Conservation (phyloP, 192 early-diverging fungal species). For the Coemansia sp. region DNA sequence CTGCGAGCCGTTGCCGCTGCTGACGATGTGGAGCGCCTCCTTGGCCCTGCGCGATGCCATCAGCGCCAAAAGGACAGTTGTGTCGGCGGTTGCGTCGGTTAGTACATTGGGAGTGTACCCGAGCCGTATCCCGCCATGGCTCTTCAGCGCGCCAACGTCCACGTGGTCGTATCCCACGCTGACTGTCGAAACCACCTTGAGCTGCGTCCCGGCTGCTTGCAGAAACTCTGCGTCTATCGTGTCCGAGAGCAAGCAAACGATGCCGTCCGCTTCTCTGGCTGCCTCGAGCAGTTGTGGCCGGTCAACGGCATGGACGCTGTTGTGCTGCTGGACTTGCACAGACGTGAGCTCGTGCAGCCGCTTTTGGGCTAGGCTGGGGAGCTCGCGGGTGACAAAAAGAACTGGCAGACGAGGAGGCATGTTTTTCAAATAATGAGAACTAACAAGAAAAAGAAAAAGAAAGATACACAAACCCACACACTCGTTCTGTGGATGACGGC, state of each 20-base stretch:
- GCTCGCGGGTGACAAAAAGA: constrained; percentile 55
- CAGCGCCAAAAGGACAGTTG: constrained; percentile 73
- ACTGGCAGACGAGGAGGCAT: constrained; percentile 12
- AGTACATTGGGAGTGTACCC: constrained; percentile 87
- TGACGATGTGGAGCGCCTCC: constrained; percentile 50
- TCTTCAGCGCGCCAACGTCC: constrained; percentile 54
- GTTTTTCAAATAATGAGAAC: not conserved
- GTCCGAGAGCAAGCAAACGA: constrained; percentile 71
- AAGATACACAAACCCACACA: no score
- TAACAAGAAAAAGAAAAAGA: not conserved
- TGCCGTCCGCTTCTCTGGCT: constrained; percentile 54
- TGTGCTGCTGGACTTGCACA: constrained; percentile 61
- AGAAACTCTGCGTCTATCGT: constrained; percentile 71
- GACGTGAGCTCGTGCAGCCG: constrained; percentile 48
- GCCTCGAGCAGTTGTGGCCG: constrained; percentile 54
- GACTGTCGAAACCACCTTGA: constrained; percentile 74
- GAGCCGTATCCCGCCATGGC: constrained; percentile 56
- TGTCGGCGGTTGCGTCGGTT: constrained; percentile 85
- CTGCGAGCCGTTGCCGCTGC: constrained; percentile 9
- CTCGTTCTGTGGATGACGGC: no score
- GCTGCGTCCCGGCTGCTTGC: constrained; percentile 60
- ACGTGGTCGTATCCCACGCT: constrained; percentile 87
- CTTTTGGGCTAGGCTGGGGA: constrained; percentile 54
- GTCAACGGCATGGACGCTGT: constrained; percentile 51
- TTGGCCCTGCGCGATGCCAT: constrained; percentile 69